phyloP scores from a whole-genome alignment of 2,329 filamentous ascomycete species.

The Annulohypoxylon truncatum region DNA sequence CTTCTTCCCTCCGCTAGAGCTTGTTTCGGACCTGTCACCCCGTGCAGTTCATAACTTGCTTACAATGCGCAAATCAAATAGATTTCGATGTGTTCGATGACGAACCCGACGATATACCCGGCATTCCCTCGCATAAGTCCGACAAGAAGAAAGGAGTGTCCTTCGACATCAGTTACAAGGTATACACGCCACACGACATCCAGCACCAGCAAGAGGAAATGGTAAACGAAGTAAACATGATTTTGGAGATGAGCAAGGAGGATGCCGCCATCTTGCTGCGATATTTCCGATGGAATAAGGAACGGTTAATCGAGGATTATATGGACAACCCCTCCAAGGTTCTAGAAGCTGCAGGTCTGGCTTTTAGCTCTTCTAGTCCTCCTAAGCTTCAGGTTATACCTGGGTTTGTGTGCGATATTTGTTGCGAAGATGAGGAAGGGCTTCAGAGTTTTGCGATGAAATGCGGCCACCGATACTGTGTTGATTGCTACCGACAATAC shows the following conservation, averaged over 20 bases:
- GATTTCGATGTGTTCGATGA: slow-evolving; percentile 72
- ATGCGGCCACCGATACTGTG: slow-evolving; percentile 93
- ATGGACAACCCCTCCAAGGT: slow-evolving; percentile 88
- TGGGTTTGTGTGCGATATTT: slow-evolving; percentile 93
- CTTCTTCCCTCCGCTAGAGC: neutral
- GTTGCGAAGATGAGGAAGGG: slow-evolving; percentile 85
- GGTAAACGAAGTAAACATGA: slow-evolving; percentile 89
- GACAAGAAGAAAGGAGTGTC: slow-evolving; percentile 77
- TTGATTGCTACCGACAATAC: slow-evolving; percentile 92
- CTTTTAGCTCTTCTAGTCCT: slow-evolving; percentile 68
- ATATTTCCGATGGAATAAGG: slow-evolving; percentile 95
- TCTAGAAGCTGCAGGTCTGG: slow-evolving; percentile 85
- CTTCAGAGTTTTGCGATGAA: slow-evolving; percentile 92
- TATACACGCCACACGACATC: slow-evolving; percentile 83
- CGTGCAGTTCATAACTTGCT: neutral
- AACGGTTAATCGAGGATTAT: slow-evolving; percentile 92
- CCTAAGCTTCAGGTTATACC: slow-evolving; percentile 77
- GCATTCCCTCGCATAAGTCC: slow-evolving; percentile 68
- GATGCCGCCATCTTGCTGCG: slow-evolving; percentile 90
- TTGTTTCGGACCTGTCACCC: neutral
- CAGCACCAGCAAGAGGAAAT: slow-evolving; percentile 86
- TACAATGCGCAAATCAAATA: slow-evolving; percentile 40
- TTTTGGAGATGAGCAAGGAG: slow-evolving; percentile 89
- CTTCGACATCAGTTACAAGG: slow-evolving; percentile 87
- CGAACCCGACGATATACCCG: slow-evolving; percentile 64